Evolutionary conservation across 1,284 basidiomycete genomes (phyloP).

Genomic region (Pseudozyma pruni): DNA sequence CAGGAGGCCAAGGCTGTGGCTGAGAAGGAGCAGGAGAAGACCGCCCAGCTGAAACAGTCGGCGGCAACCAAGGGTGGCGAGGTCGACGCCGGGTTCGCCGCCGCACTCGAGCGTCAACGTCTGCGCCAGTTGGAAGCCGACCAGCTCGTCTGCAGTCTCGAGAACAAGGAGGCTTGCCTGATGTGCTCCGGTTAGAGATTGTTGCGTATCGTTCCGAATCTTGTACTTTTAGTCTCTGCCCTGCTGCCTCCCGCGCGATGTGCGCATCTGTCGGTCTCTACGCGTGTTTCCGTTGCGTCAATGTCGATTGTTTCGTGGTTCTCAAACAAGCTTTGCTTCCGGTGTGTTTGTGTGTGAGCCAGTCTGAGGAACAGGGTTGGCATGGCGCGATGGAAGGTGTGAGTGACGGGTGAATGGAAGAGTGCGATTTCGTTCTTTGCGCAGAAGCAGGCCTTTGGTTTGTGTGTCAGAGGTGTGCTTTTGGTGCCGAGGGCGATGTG

Average conservation of each 20-base stretch:
- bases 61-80: constrained; percentile 55
- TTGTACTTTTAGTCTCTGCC: constrained; percentile 9
- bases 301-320: too few relatives aligned
- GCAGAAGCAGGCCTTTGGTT: too few relatives aligned
- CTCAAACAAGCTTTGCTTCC: too few relatives aligned
- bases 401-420: too few relatives aligned
- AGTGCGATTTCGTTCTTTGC: too few relatives aligned
- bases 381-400: too few relatives aligned
- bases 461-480: too few relatives aligned
- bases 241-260: too few relatives aligned
- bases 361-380: too few relatives aligned
- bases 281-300: background rate
- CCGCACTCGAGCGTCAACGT: constrained; percentile 78
- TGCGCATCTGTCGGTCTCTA: constrained; percentile 6
- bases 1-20: constrained; percentile 71
- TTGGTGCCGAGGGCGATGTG: too few relatives aligned
- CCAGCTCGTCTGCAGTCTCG: constrained; percentile 81
- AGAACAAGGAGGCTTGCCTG: constrained; percentile 76
- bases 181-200: constrained; percentile 66
- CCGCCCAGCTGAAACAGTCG: constrained; percentile 17
- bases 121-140: constrained; percentile 83
- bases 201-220: background rate
- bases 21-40: constrained; percentile 71
- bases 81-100: constrained; percentile 81
- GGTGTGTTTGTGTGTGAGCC: too few relatives aligned